A percentile compares a stretch with the other conserved stretches of the same genome.
These are phyloP conservation scores for Capronia americana DNA, from an alignment of 2,329 filamentous ascomycete species.

Conservation along the genomic window DNA sequence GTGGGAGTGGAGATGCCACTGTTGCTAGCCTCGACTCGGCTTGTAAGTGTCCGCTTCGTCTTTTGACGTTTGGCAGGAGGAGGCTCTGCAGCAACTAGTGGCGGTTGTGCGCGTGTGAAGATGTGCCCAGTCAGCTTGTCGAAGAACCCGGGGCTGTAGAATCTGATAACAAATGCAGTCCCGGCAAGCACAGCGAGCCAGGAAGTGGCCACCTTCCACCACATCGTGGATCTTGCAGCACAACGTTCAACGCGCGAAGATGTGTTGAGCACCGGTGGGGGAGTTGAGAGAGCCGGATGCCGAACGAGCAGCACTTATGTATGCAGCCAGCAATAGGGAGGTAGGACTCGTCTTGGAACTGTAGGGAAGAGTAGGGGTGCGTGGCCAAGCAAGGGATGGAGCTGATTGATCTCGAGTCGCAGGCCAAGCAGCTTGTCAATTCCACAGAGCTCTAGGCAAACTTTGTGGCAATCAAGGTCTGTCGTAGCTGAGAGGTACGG, in stretches of 20 bases:
- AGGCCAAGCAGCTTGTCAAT: conserved; percentile 27
- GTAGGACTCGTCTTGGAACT: not conserved
- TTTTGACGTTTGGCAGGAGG: conserved; percentile 32
- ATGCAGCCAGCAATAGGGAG: not conserved
- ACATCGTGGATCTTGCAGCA: conserved; percentile 29
- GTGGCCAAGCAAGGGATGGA: conserved; percentile 34
- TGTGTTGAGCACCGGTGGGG: not conserved
- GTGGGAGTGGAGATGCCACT: conserved; percentile 31
- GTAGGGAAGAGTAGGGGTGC: conserved; percentile 5
- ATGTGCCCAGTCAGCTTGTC: conserved; percentile 27
- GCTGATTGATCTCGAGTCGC: conserved; percentile 8
- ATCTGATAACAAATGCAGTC: conserved; percentile 29
- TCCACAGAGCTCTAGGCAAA: conserved; percentile 9
- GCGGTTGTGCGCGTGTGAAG: conserved; percentile 11
- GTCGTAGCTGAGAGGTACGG: conserved; percentile 3
- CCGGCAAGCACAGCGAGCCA: conserved; percentile 33
- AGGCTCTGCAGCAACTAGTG: conserved; percentile 15
- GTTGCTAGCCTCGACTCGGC: conserved; percentile 26
- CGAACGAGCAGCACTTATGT: not conserved
- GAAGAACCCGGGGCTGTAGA: conserved; percentile 35
- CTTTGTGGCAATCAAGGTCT: not conserved
- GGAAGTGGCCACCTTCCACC: conserved; percentile 28
- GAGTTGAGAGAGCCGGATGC: not conserved
- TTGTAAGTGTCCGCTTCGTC: conserved; percentile 33
- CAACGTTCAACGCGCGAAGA: not conserved